Conservation (phyloP, 192 early-diverging fungal species). For the Coemansia sp. region DNA sequence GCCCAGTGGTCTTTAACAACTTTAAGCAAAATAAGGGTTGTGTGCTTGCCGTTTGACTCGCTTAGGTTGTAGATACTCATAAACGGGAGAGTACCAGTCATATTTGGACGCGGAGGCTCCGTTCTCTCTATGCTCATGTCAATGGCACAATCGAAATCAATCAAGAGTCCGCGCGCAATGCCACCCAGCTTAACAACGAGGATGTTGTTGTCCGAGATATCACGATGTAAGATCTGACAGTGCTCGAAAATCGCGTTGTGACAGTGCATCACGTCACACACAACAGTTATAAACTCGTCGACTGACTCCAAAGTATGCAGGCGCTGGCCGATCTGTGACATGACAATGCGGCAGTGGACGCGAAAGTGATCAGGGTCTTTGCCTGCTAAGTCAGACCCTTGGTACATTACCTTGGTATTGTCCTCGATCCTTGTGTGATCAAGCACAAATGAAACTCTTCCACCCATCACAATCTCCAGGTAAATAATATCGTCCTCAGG, state of each 20-base stretch:
- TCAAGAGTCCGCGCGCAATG: conserved; percentile 18
- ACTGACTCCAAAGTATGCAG: background rate
- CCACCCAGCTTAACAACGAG: conserved; percentile 12
- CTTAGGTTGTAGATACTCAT: conserved; percentile 40
- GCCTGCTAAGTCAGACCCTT: background rate
- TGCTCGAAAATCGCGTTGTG: conserved; percentile 23
- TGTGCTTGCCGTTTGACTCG: background rate
- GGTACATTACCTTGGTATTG: background rate
- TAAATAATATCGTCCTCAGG: background rate
- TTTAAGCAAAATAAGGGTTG: background rate
- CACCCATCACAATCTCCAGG: background rate
- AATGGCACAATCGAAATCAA: conserved; percentile 23
- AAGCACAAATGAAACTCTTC: background rate
- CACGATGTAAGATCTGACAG: conserved; percentile 27
- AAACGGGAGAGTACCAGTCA: no score
- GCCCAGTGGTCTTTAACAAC: conserved; percentile 20
- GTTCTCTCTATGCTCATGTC: no score
- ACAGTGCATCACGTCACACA: conserved; percentile 29
- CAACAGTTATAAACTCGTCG: conserved; percentile 25
- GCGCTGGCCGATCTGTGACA: conserved; percentile 14
- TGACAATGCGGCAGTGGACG: conserved; percentile 20
- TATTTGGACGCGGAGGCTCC: no score
- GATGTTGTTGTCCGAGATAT: conserved; percentile 34
- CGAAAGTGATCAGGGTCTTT: background rate
- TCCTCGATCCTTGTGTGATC: background rate